Evolutionary conservation across 2,329 filamentous ascomycete species (phyloP).

Genomic region (Paracoccidioides lutzii): DNA sequence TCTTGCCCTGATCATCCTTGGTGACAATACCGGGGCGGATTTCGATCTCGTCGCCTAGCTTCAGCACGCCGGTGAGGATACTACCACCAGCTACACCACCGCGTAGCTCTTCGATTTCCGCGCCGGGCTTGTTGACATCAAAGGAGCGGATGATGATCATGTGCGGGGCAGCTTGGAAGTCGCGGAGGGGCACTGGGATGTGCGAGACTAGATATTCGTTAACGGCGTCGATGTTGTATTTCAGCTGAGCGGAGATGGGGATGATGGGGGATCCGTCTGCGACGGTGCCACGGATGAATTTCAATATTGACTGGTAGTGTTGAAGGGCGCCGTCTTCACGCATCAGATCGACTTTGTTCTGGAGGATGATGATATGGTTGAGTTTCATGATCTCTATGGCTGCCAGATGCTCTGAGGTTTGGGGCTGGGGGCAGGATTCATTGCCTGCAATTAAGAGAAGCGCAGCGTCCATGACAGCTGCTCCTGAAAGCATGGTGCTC

Average conservation of each 20-base stretch:
- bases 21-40: slow-evolving; percentile 98
- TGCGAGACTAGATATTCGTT: slow-evolving; percentile 92
- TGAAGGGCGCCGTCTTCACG: slow-evolving; percentile 83
- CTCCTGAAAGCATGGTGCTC: slow-evolving; percentile 99
- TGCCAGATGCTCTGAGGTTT: slow-evolving; percentile 96
- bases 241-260: slow-evolving; percentile 91
- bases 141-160: slow-evolving; percentile 99
- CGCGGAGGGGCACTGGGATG: slow-evolving; percentile 80
- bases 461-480: slow-evolving; percentile 98
- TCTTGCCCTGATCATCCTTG: slow-evolving; percentile 82
- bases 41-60: slow-evolving; percentile 95
- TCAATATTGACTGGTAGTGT: slow-evolving; percentile 93
- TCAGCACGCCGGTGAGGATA: slow-evolving; percentile 92
- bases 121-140: slow-evolving; percentile 98
- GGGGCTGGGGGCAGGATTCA: slow-evolving; percentile 94
- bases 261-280: slow-evolving; percentile 92
- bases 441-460: slow-evolving; percentile 94
- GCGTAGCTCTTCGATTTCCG: slow-evolving; percentile 96
- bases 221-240: slow-evolving; percentile 98
- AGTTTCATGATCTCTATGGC: slow-evolving; percentile 99
- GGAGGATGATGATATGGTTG: slow-evolving; percentile 97
- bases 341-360: slow-evolving; percentile 99
- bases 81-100: slow-evolving; percentile 95
- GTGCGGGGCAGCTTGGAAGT: slow-evolving; percentile 84
- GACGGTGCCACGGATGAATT: slow-evolving; percentile 96